phyloP scores from a whole-genome alignment of 2,329 filamentous ascomycete species.

The Cyclaneusma minus region DNA sequence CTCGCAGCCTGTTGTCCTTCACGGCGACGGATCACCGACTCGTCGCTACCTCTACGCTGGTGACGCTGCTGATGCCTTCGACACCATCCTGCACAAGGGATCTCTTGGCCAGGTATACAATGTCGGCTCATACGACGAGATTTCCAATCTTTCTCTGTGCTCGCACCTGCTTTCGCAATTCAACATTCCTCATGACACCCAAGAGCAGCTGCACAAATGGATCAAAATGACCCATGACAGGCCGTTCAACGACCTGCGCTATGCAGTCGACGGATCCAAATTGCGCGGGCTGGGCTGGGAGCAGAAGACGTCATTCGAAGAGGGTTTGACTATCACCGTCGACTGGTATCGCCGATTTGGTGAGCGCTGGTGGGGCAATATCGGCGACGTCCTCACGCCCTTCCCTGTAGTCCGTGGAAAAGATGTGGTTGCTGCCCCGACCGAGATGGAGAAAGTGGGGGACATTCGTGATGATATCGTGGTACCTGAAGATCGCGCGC shows the following conservation, averaged over 20 bases:
- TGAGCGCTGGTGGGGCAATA: slow-evolving; percentile 58
- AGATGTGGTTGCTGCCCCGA: slow-evolving; percentile 32
- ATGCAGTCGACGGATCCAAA: slow-evolving; percentile 57
- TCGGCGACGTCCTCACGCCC: slow-evolving; percentile 50
- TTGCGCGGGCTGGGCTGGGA: slow-evolving; percentile 52
- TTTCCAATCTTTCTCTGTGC: slow-evolving; percentile 60
- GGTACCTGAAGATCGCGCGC: too few species aligned
- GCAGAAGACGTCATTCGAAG: slow-evolving; percentile 47
- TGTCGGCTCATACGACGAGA: slow-evolving; percentile 62
- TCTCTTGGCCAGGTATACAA: slow-evolving; percentile 66
- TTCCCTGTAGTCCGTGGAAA: slow-evolving; percentile 45
- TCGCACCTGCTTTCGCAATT: slow-evolving; percentile 47
- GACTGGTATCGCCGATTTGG: slow-evolving; percentile 55
- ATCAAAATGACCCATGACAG: slow-evolving; percentile 64
- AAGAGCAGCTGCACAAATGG: slow-evolving; percentile 42
- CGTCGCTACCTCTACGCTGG: slow-evolving; percentile 65
- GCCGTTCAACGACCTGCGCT: slow-evolving; percentile 63
- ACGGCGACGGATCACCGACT: slow-evolving; percentile 61
- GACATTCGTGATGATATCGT: slow-evolving; percentile 10
- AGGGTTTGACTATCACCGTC: slow-evolving; percentile 48
- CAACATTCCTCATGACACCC: slow-evolving; percentile 32
- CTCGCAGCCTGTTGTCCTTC: slow-evolving; percentile 50
- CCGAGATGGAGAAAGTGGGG: slow-evolving; percentile 1
- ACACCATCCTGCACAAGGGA: slow-evolving; percentile 70
- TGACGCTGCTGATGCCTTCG: slow-evolving; percentile 68